A percentile compares a stretch with the other conserved stretches of the same genome.
These are phyloP conservation scores for Chaetomium globosum DNA, from an alignment of 2,329 filamentous ascomycete species.

Conservation along the genomic window DNA sequence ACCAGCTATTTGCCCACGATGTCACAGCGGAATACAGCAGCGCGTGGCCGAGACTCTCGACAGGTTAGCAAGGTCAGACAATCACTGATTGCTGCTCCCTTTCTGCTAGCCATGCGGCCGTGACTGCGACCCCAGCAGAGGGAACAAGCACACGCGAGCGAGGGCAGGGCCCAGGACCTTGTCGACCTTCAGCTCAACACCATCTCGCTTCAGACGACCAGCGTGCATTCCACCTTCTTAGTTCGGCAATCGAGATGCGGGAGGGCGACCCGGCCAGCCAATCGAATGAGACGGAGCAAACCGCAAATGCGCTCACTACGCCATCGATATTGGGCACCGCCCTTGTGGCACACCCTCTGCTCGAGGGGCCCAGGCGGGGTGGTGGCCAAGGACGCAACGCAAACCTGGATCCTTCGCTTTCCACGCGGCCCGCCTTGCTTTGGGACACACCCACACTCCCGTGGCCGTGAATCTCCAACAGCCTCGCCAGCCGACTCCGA, in stretches of 20 bases:
- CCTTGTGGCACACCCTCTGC: conserved; percentile 2
- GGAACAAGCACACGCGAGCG: conserved; percentile 5
- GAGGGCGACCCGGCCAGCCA: conserved; percentile 9
- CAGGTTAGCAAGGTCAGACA: not conserved
- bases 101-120: conserved; percentile 13
- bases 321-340: conserved; percentile 10
- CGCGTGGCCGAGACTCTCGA: not conserved
- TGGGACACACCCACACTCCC: not conserved
- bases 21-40: conserved; percentile 18
- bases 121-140: conserved; percentile 13
- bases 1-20: conserved; percentile 17
- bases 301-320: not conserved
- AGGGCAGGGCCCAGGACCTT: not conserved
- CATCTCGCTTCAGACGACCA: conserved; percentile 5
- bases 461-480: conserved; percentile 5
- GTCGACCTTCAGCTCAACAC: conserved; percentile 6
- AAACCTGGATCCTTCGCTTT: conserved; percentile 15
- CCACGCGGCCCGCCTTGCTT: conserved; percentile 10
- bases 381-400: not conserved
- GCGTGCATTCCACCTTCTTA: conserved; percentile 19
- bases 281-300: conserved; percentile 10
- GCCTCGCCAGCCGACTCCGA: conserved; percentile 5
- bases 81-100: not conserved
- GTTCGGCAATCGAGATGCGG: conserved; percentile 14
- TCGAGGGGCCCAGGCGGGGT: not conserved